A percentile compares a stretch with the other conserved stretches of the same genome.
These are phyloP conservation scores for Thielaviopsis punctulata DNA, from an alignment of 2,329 filamentous ascomycete genomes.

Conservation along the genomic window DNA sequence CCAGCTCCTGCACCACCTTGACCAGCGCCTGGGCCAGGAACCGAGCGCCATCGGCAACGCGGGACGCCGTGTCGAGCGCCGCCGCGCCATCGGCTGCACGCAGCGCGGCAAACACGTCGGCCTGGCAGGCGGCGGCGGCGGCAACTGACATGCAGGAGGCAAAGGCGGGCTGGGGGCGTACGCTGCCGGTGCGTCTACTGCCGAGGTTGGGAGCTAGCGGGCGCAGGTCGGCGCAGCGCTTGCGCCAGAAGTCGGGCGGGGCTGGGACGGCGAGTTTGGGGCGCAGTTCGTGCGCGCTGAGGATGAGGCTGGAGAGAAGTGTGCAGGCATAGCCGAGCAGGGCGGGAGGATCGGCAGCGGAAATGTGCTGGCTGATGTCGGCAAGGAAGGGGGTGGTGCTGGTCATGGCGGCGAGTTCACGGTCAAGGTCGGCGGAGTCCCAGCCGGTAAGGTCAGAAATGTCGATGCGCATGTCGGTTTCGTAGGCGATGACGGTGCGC, in stretches of 20 bases:
- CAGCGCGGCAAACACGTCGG: background rate
- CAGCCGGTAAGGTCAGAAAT: conserved; percentile 4
- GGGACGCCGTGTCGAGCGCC: background rate
- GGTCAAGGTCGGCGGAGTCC: conserved; percentile 1
- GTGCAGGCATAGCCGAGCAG: conserved; percentile 8
- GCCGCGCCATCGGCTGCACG: background rate
- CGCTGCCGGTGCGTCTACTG: background rate
- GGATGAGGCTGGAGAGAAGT: background rate
- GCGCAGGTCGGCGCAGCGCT: conserved; percentile 3
- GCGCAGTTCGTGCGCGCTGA: conserved; percentile 1
- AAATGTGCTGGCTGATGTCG: background rate
- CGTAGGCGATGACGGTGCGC: background rate
- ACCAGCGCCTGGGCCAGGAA: conserved; percentile 5
- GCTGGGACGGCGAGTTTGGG: conserved; percentile 2
- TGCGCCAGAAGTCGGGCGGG: conserved; percentile 8
- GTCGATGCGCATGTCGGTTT: conserved; percentile 5
- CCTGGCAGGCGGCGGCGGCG: background rate
- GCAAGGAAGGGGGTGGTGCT: background rate
- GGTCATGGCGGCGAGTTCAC: conserved; percentile 2
- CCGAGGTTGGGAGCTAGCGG: background rate
- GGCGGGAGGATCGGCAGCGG: background rate
- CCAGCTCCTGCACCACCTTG: conserved; percentile 5
- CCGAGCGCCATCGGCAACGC: background rate
- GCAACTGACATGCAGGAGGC: background rate
- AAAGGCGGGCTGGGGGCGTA: background rate